phyloP scores from a whole-genome alignment of 306 rosid species.

The Cucurbita pepo region DNA sequence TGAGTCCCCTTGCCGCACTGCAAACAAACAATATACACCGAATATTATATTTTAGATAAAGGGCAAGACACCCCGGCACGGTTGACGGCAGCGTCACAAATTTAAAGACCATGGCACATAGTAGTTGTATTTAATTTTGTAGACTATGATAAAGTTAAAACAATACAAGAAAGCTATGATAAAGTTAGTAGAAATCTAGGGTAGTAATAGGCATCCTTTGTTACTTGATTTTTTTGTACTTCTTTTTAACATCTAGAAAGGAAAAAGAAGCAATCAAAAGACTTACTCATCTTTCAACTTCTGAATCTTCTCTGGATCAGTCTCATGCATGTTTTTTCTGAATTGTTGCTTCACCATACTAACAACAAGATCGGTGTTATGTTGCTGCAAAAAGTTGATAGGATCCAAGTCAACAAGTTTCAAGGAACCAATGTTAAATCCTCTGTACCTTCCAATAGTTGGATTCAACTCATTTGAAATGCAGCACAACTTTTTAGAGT shows the following conservation, averaged over 20 bases:
- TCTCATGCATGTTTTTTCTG: slow-evolving; percentile 56
- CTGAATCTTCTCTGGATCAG: slow-evolving; percentile 79
- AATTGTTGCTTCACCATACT: slow-evolving; percentile 40
- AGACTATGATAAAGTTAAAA: too few relatives aligned
- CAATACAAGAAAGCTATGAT: too few relatives aligned
- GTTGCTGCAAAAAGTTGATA: slow-evolving; percentile 18
- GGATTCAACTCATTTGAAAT: not conserved
- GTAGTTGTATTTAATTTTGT: too few relatives aligned
- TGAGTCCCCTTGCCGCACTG: slow-evolving; percentile 91
- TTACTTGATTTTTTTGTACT: too few relatives aligned
- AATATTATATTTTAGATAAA: not conserved
- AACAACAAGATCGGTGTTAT: slow-evolving; percentile 55
- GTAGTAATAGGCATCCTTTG: too few relatives aligned
- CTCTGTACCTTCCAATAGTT: not conserved
- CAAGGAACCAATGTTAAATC: not conserved
- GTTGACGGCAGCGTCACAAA: too few relatives aligned
- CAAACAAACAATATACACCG: slow-evolving; percentile 10
- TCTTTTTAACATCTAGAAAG: not conserved
- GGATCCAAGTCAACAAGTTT: not conserved
- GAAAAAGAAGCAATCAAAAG: not conserved
- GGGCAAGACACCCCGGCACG: too few relatives aligned
- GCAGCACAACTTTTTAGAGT: not conserved
- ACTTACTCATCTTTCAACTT: slow-evolving; percentile 81
- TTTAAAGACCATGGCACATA: too few relatives aligned
- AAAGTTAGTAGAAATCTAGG: too few relatives aligned